Evolutionary conservation across 768 basidiomycete genomes (phyloP), one percentile per base, ranked within the genome.

Genomic region (Gloeophyllum trabeum): DNA sequence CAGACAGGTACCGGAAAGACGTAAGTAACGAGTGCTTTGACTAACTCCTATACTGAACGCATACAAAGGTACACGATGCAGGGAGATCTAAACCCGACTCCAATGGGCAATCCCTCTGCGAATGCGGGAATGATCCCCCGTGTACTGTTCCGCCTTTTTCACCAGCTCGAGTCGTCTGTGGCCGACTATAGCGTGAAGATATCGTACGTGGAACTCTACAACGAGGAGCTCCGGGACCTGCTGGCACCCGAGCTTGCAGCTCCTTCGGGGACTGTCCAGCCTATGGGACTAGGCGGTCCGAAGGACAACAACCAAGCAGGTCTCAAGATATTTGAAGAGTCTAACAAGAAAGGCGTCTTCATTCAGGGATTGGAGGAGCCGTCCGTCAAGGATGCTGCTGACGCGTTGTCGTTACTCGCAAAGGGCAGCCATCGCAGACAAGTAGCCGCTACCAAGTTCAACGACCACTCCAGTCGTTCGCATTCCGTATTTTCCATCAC

Each of bases 1-100:
- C 96, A 98, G 60, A 98, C 96, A 0, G 96, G 96, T 1, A 97
- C 96, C 0, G 96, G 96, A 18, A 99, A 99, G 66, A 98, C 96
- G 90, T 96, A 58, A 52, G 88, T 67, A 3, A 13, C 10, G 1
- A 32, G 35, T 14, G 39, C 39, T 30, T 19, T 43, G 24, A 41
- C 19, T 49, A 40, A 20, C 39, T 28, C 20, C 4, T 14, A 20
- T 6, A 22, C 5, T 46, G 57, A 26, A 62, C 16, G n/a, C 24
- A n/a, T 21, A 36, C 10, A 28, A 51, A 87, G 81, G 35, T 85
- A 92, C 55, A 99, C 96, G 3, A 99, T 98, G 96, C 92, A 97
- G 62, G 96, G 96, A 13, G 92, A 99, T 56, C 65, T 96, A 19
- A 66, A 67, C 2, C 81, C 78, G 0, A 88, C 89, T 0, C 79